Base-by-base conservation (phyloP, 2,329 filamentous ascomycete genomes). In the Colletotrichum lindemuthianum region DNA sequence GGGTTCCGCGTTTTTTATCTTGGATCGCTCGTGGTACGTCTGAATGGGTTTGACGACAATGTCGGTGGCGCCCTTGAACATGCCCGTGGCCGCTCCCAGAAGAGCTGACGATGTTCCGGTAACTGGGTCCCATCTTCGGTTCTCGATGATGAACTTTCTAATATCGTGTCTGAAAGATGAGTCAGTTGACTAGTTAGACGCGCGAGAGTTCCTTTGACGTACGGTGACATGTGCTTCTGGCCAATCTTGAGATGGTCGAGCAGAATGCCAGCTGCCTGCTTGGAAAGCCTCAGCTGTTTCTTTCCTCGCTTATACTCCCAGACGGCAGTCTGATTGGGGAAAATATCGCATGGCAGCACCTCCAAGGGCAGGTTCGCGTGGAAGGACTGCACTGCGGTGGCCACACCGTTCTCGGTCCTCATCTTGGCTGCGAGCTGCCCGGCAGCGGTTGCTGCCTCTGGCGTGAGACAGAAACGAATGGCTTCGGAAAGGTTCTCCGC, bases 221-320 rank as follows among this genome's bases (percentile, higher is more conserved):
- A 64, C 60, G 16, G 36, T 33, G 55, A 60, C 56, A 64, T 59
- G 7, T 60, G 54, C 32, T 60, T 64, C 6, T 51, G 49, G 1
- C 51, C 60, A 34, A 88, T 73, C 70, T 83, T 84, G 65, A 81
- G 81, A 68, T 82, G 78, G 55, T 85, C 78, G 4, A 84, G 77
- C 7, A 88, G 69, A 0, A 87, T 72, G 44, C 85, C 80, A 0
- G 84, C 85, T 3, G 86, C 86, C 15, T 85, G 71, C 1, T 84
- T 78, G 3, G 80, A 85, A 0, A 88, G 72, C 51, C 80, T 78
- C 16, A 86, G 68, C 8, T 75, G 32, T 7, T 51, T 74, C 1
- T 80, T 81, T 67, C 68, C 59, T 10, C 45, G 65, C 66, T 82
- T 83, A 34, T 83, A 73, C 15, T 76, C 73, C 86, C 86, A 88